These are phyloP conservation scores for Kodamaea sagamina DNA, from an alignment of 805 yeast genomes.

Conservation along the genomic window DNA sequence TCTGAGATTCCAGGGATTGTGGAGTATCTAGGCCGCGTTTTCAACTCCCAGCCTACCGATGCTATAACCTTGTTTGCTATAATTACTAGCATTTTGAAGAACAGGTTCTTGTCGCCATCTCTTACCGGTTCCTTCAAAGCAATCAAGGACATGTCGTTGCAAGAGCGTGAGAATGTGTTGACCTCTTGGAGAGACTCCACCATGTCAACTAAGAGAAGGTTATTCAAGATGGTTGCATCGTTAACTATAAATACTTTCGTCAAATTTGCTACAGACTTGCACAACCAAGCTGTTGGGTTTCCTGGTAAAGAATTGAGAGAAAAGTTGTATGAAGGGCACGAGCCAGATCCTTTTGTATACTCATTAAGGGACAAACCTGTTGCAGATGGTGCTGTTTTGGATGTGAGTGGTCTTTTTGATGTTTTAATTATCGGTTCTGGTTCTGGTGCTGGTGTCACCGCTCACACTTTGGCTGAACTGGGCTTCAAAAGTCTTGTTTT, in stretches of 20 bases:
- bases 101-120: constrained; percentile 33
- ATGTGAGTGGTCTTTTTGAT: constrained; percentile 38
- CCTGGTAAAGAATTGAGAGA: constrained; percentile 37
- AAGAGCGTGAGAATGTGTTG: constrained; percentile 36
- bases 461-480: constrained; percentile 39
- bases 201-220: constrained; percentile 33
- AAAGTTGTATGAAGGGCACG: constrained; percentile 28
- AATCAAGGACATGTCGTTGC: constrained; percentile 37
- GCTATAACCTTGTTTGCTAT: constrained; percentile 21
- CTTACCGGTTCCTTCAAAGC: constrained; percentile 38
- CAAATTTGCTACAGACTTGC: constrained; percentile 32
- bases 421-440: constrained; percentile 10
- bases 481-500: constrained; percentile 48
- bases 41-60: constrained; percentile 7
- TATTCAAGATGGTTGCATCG: constrained; percentile 32
- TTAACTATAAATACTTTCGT: constrained; percentile 30
- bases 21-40: constrained; percentile 12
- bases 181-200: constrained; percentile 45
- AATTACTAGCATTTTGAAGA: constrained; percentile 28
- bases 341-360: constrained; percentile 28
- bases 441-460: constrained; percentile 10
- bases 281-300: constrained; percentile 37
- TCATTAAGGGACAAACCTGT: constrained; percentile 33
- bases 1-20: constrained; percentile 32
- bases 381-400: constrained; percentile 30